Conservation (phyloP, 1,284 basidiomycete genomes). For the Chalciporus sp. region DNA sequence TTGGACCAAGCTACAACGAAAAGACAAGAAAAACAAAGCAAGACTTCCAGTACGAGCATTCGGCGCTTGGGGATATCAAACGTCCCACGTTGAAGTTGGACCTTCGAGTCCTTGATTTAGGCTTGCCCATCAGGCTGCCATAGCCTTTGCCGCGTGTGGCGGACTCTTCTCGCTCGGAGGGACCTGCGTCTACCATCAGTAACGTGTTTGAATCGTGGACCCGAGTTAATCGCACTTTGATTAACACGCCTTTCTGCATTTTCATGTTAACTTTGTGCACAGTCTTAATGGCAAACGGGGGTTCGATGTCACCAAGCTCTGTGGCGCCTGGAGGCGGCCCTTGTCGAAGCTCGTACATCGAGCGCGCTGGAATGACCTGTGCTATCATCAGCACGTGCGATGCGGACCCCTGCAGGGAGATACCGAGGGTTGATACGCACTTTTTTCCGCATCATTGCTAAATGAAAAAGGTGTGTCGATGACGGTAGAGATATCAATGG, state of each 20-base stretch:
- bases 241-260: constrained; percentile 23
- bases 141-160: constrained; percentile 20
- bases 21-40: constrained; percentile 1
- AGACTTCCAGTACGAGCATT: neutral
- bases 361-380: constrained; percentile 18
- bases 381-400: constrained; percentile 27
- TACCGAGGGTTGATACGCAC: constrained; percentile 17
- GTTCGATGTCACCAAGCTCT: constrained; percentile 12
- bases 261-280: constrained; percentile 23
- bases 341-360: constrained; percentile 15
- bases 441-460: constrained; percentile 22
- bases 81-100: constrained; percentile 14
- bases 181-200: constrained; percentile 24
- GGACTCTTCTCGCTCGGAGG: constrained; percentile 19
- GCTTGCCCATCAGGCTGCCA: constrained; percentile 5
- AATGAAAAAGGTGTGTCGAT: constrained; percentile 31
- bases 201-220: neutral
- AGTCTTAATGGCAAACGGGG: constrained; percentile 26
- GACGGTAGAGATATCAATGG: constrained; percentile 17
- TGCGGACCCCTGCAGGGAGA: constrained; percentile 16
- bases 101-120: constrained; percentile 11
- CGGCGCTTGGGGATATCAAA: constrained; percentile 8
- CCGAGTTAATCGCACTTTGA: constrained; percentile 19
- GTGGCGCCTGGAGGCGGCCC: constrained; percentile 1
- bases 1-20: constrained; percentile 10